Evolutionary conservation across 2,329 filamentous ascomycete genomes (phyloP), one percentile per base, ranked within the genome.

Genomic region (Monosporascus sp.): DNA sequence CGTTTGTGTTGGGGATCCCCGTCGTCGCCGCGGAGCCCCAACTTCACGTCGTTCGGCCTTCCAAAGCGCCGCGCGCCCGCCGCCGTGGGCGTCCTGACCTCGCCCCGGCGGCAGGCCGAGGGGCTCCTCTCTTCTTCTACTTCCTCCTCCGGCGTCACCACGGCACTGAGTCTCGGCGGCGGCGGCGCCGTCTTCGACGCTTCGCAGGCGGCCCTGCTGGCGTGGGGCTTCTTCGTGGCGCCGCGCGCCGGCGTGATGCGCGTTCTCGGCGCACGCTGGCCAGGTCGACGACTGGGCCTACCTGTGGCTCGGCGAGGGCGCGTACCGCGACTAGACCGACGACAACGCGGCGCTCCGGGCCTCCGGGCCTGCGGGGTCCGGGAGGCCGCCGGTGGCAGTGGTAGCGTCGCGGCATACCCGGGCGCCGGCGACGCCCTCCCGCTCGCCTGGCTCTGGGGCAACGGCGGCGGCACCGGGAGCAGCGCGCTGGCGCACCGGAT

Each of bases 211-310:
- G 22, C 22, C 22, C 22, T 22, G 3, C 2, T 22, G 22, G 22
- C 22, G 22, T 2, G 22, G 22, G 22, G 54, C 5, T 58, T 58
- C 54, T 58, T 58, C 56, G 25, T 57, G 31, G 54, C 52, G 20
- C 48, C 49, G 44, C 2, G 41, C 17, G 39, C 51, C 2, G 56
- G 54, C 31, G 51, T 47, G 2, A 5, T 57, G 54, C 52, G 51
- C 51, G 17, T 49, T 57, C 49, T 6, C 36, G 22, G 49, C 37
- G 8, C 38, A 47, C 11, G 11, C 24, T 11, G 49, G 46, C n/a
- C 31, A 39, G 31, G 50, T 55, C 39, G 54, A 58, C 47, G 57
- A 58, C 54, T 58, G 54, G 47, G 52, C 50, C 4, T 51, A 57
- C 46, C 52, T 57, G 45, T 58, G 56, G 56, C 50, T 49, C 20